Base-by-base conservation (phyloP, 441 rosid species). In the Pelargonium myrrhifolium region DNA sequence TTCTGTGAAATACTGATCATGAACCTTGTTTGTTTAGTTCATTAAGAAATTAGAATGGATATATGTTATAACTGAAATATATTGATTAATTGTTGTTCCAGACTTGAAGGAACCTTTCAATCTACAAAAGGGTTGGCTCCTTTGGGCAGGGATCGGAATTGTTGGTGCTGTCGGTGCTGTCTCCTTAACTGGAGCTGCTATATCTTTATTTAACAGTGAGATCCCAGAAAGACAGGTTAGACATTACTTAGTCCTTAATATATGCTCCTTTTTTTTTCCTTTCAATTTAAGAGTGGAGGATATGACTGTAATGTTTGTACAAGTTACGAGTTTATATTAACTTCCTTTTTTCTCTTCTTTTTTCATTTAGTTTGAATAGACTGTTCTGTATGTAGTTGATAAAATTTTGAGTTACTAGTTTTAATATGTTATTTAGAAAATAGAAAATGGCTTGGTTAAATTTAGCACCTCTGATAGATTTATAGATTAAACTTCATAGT, bases 31-130 rank as follows among this genome's bases (percentile, higher is more conserved):
- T 47, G 53, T 0, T 35, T 12, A 40, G 9, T 10, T 65, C 40
- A 2, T n/a, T n/a, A n/a, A n/a, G n/a, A n/a, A n/a, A n/a, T n/a
- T n/a, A n/a, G n/a, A n/a, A n/a, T n/a, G n/a, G n/a, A n/a, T n/a
- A n/a, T n/a, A n/a, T n/a, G n/a, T n/a, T n/a, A n/a, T n/a, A n/a
- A n/a, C n/a, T n/a, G n/a, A n/a, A n/a, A n/a, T n/a, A 35, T 66
- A 0, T 28, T 65, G 18, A 10, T 11, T 1, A 17, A 4, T 60
- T 21, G 9, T 64, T 21, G 68, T 77, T 71, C 72, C 79, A 86
- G 93, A 88, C 79, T 73, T 88, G 76, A 88, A 71, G 78, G 87
- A 84, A 58, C 93, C 93, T 73, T 86, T 86, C 77, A 72, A 82
- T 74, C 76, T 80, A 9, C 77, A 69, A 67, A 84, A 60, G 71